Conservation (phyloP, 768 basidiomycete genomes). For the Leccinum subtestaceum region DNA sequence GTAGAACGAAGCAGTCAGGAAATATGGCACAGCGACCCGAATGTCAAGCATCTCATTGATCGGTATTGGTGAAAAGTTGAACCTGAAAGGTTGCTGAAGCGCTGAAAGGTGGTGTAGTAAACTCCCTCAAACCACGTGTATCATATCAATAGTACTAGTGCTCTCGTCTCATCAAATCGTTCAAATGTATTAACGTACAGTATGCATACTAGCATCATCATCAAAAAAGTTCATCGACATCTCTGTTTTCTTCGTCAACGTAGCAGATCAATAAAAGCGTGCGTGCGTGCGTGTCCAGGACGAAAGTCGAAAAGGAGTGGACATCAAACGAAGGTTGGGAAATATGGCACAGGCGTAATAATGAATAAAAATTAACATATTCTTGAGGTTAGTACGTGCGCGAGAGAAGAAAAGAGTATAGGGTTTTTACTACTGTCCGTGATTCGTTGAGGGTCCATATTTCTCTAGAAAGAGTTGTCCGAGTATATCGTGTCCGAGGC, state of each 20-base stretch:
- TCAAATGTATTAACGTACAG: neutral
- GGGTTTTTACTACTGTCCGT: constrained; percentile 11
- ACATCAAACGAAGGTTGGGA: too few relatives aligned
- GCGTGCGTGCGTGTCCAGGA: too few relatives aligned
- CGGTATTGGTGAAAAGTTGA: neutral
- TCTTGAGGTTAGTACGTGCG: neutral
- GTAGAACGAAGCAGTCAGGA: too few relatives aligned
- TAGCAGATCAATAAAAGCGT: too few relatives aligned
- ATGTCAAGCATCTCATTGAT: neutral
- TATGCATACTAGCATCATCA: neutral
- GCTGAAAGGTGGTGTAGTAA: too few relatives aligned
- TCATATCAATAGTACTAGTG: neutral
- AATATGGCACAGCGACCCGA: neutral
- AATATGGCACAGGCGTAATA: neutral
- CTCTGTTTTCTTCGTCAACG: too few relatives aligned
- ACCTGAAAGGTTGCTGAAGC: too few relatives aligned
- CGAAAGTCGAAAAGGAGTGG: too few relatives aligned
- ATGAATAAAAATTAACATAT: neutral
- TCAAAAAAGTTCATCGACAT: too few relatives aligned
- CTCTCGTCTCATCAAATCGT: neutral
- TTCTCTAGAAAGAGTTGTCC: constrained; percentile 23
- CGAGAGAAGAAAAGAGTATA: neutral
- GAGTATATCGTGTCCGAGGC: constrained; percentile 13
- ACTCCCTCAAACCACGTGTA: neutral
- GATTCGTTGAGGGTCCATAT: constrained; percentile 20